Conservation (phyloP, 2,329 filamentous ascomycete species). For the Chaetomium globosum region DNA sequence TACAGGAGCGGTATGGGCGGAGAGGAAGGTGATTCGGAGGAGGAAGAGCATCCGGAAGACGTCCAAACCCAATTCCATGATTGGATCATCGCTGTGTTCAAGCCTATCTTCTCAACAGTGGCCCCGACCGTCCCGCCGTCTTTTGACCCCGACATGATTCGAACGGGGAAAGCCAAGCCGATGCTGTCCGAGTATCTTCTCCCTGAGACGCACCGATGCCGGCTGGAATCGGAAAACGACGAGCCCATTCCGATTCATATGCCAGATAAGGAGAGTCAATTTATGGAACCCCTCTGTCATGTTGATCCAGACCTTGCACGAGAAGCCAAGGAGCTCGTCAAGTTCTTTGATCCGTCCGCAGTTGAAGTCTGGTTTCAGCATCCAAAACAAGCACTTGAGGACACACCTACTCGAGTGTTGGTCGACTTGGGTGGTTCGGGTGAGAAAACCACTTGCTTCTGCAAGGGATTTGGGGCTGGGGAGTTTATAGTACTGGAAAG, state of each 20-base stretch:
- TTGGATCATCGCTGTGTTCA: conserved; percentile 27
- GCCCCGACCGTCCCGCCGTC: conserved; percentile 27
- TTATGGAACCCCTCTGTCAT: conserved; percentile 18
- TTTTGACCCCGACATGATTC: conserved; percentile 28
- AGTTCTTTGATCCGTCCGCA: conserved; percentile 26
- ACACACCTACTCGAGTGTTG: conserved; percentile 21
- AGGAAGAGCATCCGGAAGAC: conserved; percentile 25
- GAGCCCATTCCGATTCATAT: conserved; percentile 26
- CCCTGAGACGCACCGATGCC: conserved; percentile 25
- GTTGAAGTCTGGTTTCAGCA: conserved; percentile 24
- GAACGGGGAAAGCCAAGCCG: conserved; percentile 25
- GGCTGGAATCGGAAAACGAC: conserved; percentile 27
- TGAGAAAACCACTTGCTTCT: conserved; percentile 17
- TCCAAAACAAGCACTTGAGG: conserved; percentile 21
- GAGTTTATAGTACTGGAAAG: conserved; percentile 12
- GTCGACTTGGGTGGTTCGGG: conserved; percentile 23
- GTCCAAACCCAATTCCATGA: conserved; percentile 24
- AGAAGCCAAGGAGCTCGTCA: conserved; percentile 24
- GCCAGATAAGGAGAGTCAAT: conserved; percentile 23
- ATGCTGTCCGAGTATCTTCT: conserved; percentile 30
- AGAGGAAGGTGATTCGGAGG: neutral
- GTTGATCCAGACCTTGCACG: conserved; percentile 20
- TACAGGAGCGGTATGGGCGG: conserved; percentile 4
- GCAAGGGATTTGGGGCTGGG: conserved; percentile 23
- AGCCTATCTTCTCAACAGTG: conserved; percentile 27